These are phyloP conservation scores for Solanum chacoense DNA, from an alignment of 305 asterid genomes.

Conservation along the genomic window DNA sequence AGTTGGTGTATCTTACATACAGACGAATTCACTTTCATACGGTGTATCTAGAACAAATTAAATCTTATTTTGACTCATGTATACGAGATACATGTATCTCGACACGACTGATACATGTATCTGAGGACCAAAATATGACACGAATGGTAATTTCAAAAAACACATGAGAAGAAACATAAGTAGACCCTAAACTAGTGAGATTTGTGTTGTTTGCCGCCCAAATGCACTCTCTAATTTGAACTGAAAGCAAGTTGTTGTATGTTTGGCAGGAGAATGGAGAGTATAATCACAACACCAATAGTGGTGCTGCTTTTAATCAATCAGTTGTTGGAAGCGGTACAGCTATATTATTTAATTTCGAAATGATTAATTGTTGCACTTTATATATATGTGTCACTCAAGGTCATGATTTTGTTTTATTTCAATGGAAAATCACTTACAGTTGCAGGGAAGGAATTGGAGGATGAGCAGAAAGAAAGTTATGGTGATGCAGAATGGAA, in stretches of 20 bases:
- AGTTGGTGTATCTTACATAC: neutral
- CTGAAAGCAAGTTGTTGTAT: neutral
- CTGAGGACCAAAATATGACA: too few species aligned
- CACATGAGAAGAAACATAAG: accelerated
- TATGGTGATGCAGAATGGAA: slow-evolving; percentile 56
- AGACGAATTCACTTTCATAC: accelerated
- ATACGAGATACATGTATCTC: neutral
- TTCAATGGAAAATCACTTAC: neutral
- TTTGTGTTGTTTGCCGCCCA: neutral
- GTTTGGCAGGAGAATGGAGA: slow-evolving; percentile 41
- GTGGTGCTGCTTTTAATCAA: slow-evolving; percentile 18
- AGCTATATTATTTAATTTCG: neutral
- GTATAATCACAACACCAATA: slow-evolving; percentile 21
- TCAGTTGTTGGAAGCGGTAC: slow-evolving; percentile 60
- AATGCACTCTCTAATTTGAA: neutral
- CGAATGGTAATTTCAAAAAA: too few species aligned
- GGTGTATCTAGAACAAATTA: neutral
- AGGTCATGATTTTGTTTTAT: neutral
- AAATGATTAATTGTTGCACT: neutral
- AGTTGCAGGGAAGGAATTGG: slow-evolving; percentile 56
- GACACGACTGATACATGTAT: too few species aligned
- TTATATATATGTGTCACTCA: neutral
- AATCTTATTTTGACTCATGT: too few species aligned
- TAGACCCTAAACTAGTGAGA: neutral
- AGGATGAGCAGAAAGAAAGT: slow-evolving; percentile 45